Evolutionary conservation across 2,329 filamentous ascomycete genomes (phyloP).

Genomic region (Gliomastix tumulicola): DNA sequence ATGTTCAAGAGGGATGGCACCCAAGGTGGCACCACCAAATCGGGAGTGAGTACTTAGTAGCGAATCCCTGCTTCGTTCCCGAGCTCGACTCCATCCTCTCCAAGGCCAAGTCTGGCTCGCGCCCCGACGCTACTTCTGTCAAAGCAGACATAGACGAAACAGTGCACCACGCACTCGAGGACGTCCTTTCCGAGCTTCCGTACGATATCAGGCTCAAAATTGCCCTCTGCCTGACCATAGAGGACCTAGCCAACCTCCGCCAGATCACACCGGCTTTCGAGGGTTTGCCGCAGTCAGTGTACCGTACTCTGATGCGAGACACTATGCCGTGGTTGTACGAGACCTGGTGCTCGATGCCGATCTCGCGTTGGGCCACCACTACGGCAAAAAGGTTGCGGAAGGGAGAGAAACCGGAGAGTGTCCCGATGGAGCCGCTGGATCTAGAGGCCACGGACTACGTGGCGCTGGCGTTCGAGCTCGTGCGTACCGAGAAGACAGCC

Average conservation of each 20-base stretch:
- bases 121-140: too few relatives aligned
- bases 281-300: not conserved
- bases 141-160: not conserved
- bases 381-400: not conserved
- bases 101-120: too few relatives aligned
- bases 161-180: too few relatives aligned
- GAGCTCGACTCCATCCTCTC: slow-evolving; percentile 9
- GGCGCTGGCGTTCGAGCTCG: not conserved
- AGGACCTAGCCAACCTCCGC: not conserved
- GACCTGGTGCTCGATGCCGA: not conserved
- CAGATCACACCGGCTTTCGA: not conserved
- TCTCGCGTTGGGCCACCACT: not conserved
- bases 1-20: not conserved
- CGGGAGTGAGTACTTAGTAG: slow-evolving; percentile 2
- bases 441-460: not conserved
- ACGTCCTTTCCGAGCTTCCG: not conserved
- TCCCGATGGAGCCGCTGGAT: not conserved
- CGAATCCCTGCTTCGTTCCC: slow-evolving; percentile 3
- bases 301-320: not conserved
- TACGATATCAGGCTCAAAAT: not conserved
- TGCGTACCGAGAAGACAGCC: not conserved
- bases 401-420: not conserved
- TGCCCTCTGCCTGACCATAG: not conserved
- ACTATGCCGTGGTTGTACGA: not conserved
- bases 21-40: slow-evolving; percentile 1